These are phyloP conservation scores for Xylaria sp. DNA, from an alignment of 2,329 filamentous ascomycete species.

Conservation along the genomic window DNA sequence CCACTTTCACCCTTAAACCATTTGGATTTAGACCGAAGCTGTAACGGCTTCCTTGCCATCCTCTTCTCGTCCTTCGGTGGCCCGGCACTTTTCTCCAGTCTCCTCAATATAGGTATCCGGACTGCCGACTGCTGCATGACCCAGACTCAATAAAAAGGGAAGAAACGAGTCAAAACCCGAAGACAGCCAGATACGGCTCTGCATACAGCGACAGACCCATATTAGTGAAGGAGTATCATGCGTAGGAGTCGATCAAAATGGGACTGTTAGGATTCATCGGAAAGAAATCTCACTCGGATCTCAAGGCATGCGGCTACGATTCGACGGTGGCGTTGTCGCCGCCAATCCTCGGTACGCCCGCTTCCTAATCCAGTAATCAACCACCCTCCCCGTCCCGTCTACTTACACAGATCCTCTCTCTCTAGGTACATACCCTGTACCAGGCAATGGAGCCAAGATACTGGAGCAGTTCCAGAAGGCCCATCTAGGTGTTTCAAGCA, in stretches of 20 bases:
- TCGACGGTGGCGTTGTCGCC: conserved; percentile 33
- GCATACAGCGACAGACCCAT: background rate
- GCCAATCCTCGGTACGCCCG: conserved; percentile 34
- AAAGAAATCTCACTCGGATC: conserved; percentile 25
- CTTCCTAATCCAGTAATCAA: conserved; percentile 19
- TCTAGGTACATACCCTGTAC: conserved; percentile 37
- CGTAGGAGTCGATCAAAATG: conserved; percentile 24
- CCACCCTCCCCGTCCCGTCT: conserved; percentile 10
- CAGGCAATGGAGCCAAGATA: conserved; percentile 38
- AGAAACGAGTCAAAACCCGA: background rate
- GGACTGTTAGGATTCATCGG: conserved; percentile 35
- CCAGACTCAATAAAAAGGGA: background rate
- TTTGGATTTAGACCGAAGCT: background rate
- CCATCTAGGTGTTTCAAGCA: conserved; percentile 27
- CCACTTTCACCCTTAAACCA: background rate
- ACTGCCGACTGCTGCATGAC: background rate
- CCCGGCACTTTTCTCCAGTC: background rate
- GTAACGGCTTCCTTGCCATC: background rate
- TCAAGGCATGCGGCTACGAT: conserved; percentile 36
- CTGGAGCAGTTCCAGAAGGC: conserved; percentile 35
- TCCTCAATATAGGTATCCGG: background rate
- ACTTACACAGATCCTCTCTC: conserved; percentile 16
- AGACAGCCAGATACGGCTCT: background rate
- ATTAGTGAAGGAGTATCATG: conserved; percentile 1
- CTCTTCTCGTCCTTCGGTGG: background rate